These are phyloP conservation scores for Citeromyces hawaiiensis DNA, from an alignment of 1,139 yeast species.

Conservation along the genomic window DNA sequence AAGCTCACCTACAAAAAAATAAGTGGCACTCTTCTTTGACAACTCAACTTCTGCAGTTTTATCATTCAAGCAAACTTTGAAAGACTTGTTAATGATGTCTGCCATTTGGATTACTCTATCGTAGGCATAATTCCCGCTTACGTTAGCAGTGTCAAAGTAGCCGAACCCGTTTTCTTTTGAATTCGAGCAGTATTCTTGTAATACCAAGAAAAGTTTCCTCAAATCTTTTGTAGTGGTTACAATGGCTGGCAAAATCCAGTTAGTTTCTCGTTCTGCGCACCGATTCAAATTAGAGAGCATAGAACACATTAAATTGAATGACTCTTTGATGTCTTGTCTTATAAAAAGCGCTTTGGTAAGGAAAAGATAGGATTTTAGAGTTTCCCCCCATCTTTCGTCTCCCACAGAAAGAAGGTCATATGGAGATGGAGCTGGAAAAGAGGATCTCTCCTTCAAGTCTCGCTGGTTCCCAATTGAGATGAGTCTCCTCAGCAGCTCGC, in stretches of 20 bases:
- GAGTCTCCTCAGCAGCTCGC: conserved; percentile 5
- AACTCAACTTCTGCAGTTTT: conserved; percentile 35
- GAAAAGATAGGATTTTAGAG: conserved; percentile 22
- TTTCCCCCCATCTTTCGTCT: conserved; percentile 17
- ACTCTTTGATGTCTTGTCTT: conserved; percentile 21
- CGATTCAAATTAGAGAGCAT: conserved; percentile 38
- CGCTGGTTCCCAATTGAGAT: conserved; percentile 9
- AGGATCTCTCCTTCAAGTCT: conserved; percentile 7
- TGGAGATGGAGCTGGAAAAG: conserved; percentile 15
- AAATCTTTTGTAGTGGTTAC: conserved; percentile 43
- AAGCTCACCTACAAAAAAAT: conserved; percentile 60
- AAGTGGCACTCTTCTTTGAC: conserved; percentile 56
- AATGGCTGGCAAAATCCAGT: conserved; percentile 57
- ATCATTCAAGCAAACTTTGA: conserved; percentile 72
- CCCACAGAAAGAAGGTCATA: conserved; percentile 26
- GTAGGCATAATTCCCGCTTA: background rate
- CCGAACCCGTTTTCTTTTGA: background rate
- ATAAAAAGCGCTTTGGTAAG: conserved; percentile 25
- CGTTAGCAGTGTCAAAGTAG: conserved; percentile 18
- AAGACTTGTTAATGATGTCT: conserved; percentile 56
- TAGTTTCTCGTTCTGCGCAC: conserved; percentile 46
- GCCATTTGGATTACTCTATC: conserved; percentile 35
- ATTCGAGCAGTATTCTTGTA: background rate
- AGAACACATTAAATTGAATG: conserved; percentile 27
- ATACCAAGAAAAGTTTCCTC: conserved; percentile 21